These are phyloP conservation scores for Lodderomyces parapsilosis DNA, from an alignment of 1,139 yeast genomes.

Conservation along the genomic window DNA sequence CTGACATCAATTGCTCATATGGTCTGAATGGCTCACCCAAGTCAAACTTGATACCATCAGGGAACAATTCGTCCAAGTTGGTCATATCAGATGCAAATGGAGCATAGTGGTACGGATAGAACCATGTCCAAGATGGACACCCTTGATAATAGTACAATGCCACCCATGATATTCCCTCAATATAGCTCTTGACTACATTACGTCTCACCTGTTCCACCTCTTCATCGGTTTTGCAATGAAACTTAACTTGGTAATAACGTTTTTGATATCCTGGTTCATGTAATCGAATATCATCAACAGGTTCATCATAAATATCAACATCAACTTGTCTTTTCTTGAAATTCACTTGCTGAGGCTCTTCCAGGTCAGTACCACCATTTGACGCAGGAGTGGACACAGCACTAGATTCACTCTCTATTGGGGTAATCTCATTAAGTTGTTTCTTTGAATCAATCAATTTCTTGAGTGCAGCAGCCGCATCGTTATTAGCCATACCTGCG, in stretches of 20 bases:
- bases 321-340: slow-evolving; percentile 19
- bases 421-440: slow-evolving; percentile 6
- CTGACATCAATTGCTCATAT: slow-evolving; percentile 96
- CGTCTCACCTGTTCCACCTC: slow-evolving; percentile 57
- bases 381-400: slow-evolving; percentile 18
- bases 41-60: slow-evolving; percentile 60
- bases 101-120: slow-evolving; percentile 94
- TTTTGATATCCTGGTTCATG: slow-evolving; percentile 88
- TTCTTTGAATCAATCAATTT: slow-evolving; percentile 36
- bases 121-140: slow-evolving; percentile 99
- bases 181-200: slow-evolving; percentile 67
- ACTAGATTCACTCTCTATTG: slow-evolving; percentile 34
- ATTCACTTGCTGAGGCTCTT: slow-evolving; percentile 27
- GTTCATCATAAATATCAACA: slow-evolving; percentile 11
- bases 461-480: slow-evolving; percentile 67
- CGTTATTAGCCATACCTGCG: slow-evolving; percentile 73
- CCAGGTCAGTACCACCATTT: slow-evolving; percentile 13
- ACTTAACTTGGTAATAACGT: slow-evolving; percentile 78
- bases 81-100: slow-evolving; percentile 92
- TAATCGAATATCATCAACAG: slow-evolving; percentile 62
- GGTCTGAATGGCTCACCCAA: slow-evolving; percentile 86
- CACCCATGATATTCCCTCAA: slow-evolving; percentile 97
- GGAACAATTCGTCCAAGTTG: slow-evolving; percentile 44
- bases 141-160: slow-evolving; percentile 92
- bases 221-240: slow-evolving; percentile 53